Conservation (phyloP, 192 early-diverging fungal species). For the Phycomyces nitens region DNA sequence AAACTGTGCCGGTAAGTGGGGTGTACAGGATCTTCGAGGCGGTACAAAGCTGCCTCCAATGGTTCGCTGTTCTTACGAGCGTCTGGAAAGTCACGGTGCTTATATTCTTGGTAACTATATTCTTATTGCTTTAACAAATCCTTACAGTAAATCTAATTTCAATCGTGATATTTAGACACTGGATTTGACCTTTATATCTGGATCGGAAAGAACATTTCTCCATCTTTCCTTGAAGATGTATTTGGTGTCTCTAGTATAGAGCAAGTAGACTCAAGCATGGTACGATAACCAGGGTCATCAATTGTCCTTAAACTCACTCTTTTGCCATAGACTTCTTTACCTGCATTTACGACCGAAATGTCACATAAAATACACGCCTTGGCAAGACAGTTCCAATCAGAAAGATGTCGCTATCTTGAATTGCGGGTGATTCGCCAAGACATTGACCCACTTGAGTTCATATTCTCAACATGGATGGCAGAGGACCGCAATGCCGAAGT, state of each 20-base stretch:
- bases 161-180: slow-evolving; percentile 54
- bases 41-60: slow-evolving; percentile 61
- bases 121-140: background rate
- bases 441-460: slow-evolving; percentile 76
- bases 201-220: slow-evolving; percentile 71
- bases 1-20: slow-evolving; percentile 35
- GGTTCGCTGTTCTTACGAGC: slow-evolving; percentile 71
- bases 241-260: slow-evolving; percentile 78
- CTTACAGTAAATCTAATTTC: slow-evolving; percentile 3
- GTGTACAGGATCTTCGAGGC: slow-evolving; percentile 37
- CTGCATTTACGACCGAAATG: slow-evolving; percentile 60
- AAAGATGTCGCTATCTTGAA: slow-evolving; percentile 62
- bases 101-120: slow-evolving; percentile 71
- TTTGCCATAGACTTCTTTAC: slow-evolving; percentile 53
- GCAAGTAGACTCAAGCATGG: slow-evolving; percentile 67
- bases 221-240: slow-evolving; percentile 60
- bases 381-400: slow-evolving; percentile 56
- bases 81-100: slow-evolving; percentile 71
- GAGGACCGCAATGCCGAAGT: slow-evolving; percentile 92
- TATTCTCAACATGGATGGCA: slow-evolving; percentile 73
- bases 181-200: slow-evolving; percentile 77
- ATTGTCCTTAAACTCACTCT: background rate
- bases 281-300: too few relatives aligned
- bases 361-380: slow-evolving; percentile 66
- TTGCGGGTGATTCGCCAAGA: slow-evolving; percentile 87